phyloP scores from a whole-genome alignment of 805 yeast genomes.

The Ogataea thermomethanolica region DNA sequence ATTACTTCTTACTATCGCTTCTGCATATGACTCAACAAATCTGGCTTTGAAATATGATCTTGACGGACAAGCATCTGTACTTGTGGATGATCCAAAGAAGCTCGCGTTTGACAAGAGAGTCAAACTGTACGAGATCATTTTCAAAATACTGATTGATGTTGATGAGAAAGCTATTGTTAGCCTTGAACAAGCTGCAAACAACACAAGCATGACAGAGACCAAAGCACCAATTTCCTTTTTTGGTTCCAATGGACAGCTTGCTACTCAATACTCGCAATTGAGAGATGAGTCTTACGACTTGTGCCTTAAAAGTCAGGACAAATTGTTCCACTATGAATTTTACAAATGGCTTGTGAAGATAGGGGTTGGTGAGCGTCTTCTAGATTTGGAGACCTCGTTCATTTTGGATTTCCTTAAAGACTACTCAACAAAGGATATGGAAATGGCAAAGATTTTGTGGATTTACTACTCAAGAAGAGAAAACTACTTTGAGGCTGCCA shows the following conservation, averaged over 20 bases:
- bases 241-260: slow-evolving; percentile 33
- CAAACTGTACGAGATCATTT: slow-evolving; percentile 67
- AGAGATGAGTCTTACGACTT: slow-evolving; percentile 72
- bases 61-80: slow-evolving; percentile 29
- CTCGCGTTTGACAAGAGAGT: slow-evolving; percentile 49
- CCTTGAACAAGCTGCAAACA: slow-evolving; percentile 29
- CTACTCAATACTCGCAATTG: slow-evolving; percentile 51
- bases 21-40: slow-evolving; percentile 60
- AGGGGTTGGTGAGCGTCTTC: slow-evolving; percentile 70
- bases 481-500: slow-evolving; percentile 79
- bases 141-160: slow-evolving; percentile 67
- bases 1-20: slow-evolving; percentile 73
- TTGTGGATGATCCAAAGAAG: slow-evolving; percentile 48
- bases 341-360: slow-evolving; percentile 89
- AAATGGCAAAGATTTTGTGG: slow-evolving; percentile 83
- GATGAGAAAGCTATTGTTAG: slow-evolving; percentile 58
- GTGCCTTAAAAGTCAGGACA: slow-evolving; percentile 73
- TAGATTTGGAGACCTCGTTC: slow-evolving; percentile 79
- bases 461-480: slow-evolving; percentile 81
- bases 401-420: slow-evolving; percentile 74
- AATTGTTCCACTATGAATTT: slow-evolving; percentile 83
- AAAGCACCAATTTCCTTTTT: slow-evolving; percentile 22
- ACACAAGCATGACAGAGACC: slow-evolving; percentile 11
- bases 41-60: slow-evolving; percentile 53
- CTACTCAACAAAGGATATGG: slow-evolving; percentile 57